phyloP scores from a whole-genome alignment of 202 grass and related monocot species.

The Panicum virgatum region DNA sequence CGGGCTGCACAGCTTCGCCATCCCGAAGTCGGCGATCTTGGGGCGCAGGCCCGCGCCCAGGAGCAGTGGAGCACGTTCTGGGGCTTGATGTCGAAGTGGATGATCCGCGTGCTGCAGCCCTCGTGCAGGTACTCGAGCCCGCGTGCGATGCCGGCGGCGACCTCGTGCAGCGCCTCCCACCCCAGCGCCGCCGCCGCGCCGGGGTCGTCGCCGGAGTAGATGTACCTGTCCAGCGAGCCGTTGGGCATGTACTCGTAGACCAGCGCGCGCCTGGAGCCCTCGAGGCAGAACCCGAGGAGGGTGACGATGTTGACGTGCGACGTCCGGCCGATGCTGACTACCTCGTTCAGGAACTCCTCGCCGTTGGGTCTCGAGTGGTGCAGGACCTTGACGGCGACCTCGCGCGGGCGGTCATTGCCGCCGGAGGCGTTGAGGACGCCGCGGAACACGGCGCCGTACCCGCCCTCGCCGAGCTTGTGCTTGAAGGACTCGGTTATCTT shows the following conservation, averaged over 20 bases:
- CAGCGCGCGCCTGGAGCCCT: conserved; percentile 51
- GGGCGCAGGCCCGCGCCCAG: conserved; percentile 39
- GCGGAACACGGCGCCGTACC: conserved; percentile 64
- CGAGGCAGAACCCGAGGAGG: conserved; percentile 68
- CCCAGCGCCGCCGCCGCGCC: background rate
- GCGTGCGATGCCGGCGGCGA: conserved; percentile 59
- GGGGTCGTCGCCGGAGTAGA: conserved; percentile 1
- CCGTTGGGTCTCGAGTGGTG: conserved; percentile 41
- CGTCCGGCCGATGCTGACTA: conserved; percentile 70
- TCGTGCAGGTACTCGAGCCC: conserved; percentile 72
- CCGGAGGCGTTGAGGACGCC: conserved; percentile 20
- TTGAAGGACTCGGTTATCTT: conserved; percentile 59
- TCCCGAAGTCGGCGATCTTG: conserved; percentile 70
- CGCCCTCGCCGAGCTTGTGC: conserved; percentile 57
- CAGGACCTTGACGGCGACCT: conserved; percentile 66
- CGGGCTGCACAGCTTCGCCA: conserved; percentile 64
- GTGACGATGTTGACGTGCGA: conserved; percentile 84
- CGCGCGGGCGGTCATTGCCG: background rate
- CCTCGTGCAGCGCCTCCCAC: conserved; percentile 56
- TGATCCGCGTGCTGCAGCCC: conserved; percentile 65
- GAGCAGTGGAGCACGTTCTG: conserved; percentile 77
- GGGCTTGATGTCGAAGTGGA: conserved; percentile 90
- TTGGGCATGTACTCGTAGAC: conserved; percentile 78
- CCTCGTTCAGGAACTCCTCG: conserved; percentile 78
- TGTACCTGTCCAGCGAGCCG: conserved; percentile 66